Evolutionary conservation across 1,139 yeast species (phyloP), one percentile per base, ranked within the genome.

Genomic region (Saccharomycopsis crataegensis): DNA sequence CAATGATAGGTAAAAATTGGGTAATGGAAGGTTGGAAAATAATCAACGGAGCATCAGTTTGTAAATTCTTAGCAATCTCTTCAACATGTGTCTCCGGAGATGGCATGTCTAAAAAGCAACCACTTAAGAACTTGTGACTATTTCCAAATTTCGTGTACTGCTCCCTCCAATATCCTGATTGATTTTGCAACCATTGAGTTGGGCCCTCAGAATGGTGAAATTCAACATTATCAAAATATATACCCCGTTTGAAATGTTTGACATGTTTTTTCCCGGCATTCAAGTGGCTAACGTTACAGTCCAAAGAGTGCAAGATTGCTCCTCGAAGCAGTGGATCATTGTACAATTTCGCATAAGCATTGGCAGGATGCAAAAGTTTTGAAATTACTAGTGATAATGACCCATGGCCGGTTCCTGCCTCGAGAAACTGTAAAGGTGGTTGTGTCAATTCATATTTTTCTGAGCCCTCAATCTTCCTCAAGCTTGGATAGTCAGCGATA

Each of bases 381-480:
- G 72, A 67, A n/a, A 76, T 72, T 3, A 75, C 74, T 49, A 76
- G 55, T 1, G 77, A 67, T 53, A 76, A 60, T 1, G 79, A 74
- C 0, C 80, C 80, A 62, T 75, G 79, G 2, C 80, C 80, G 1
- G 79, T 76, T 3, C 80, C 80, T 1, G 79, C 78, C 58, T 76
- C 80, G 34, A 76, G 61, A 54, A 69, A 70, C 54, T 75, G 78
- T 7, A 67, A 52, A 1, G 73, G 73, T 1, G 67, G 57, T 0
- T 54, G 50, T 4, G 49, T 50, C 9, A 62, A 17, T 34, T 53
- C 50, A 8, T 38, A 33, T 8, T 36, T 37, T 2, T 42, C 14
- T 14, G 48, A 17, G 11, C 62, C 62, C 2, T 53, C 58, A 2
- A 59, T 61, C 44, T 43, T 14, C 5, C 5, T 22, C 1, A 71